A percentile compares a stretch with the other conserved stretches of the same genome.
Conservation (phyloP, 495 filamentous ascomycete species). For the Aspergillus olivimuriae region DNA sequence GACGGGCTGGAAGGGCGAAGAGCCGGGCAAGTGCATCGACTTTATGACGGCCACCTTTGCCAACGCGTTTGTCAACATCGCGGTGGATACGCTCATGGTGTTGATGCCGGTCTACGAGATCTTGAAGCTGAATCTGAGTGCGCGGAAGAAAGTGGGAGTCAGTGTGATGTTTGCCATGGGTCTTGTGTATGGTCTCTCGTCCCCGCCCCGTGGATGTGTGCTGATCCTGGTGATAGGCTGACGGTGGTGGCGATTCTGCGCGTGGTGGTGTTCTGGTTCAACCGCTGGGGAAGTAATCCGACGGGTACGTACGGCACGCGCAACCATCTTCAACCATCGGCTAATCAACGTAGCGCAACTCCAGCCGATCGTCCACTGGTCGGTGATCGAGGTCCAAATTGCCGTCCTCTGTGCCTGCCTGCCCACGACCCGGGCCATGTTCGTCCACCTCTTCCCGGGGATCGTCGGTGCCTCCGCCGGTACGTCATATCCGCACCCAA, state of each 20-base stretch:
- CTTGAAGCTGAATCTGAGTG: constrained; percentile 21
- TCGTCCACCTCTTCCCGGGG: constrained; percentile 15
- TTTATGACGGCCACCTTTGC: constrained; percentile 22
- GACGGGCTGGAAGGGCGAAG: constrained; percentile 20
- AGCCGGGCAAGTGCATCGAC: constrained; percentile 20
- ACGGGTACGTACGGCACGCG: constrained; percentile 9
- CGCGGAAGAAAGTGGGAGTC: constrained; percentile 26
- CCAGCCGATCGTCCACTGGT: constrained; percentile 25
- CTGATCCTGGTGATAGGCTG: constrained; percentile 9
- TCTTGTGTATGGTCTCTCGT: constrained; percentile 16
- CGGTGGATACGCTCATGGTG: constrained; percentile 23
- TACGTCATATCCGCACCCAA: constrained; percentile 2
- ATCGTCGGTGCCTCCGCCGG: constrained; percentile 1
- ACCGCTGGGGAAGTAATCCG: constrained; percentile 20
- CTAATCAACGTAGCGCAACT: constrained; percentile 14
- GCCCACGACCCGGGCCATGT: constrained; percentile 15
- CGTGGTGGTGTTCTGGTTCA: constrained; percentile 23
- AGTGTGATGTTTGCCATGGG: constrained; percentile 28
- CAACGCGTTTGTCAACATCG: constrained; percentile 26
- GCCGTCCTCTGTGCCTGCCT: constrained; percentile 27
- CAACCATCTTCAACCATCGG: background rate
- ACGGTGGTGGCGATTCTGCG: constrained; percentile 25
- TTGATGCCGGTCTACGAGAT: constrained; percentile 28
- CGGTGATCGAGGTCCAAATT: constrained; percentile 27
- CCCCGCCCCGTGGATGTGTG: background rate